Evolutionary conservation across 805 yeast species (phyloP).

Genomic region (Groenewaldozyma salmanticensis): DNA sequence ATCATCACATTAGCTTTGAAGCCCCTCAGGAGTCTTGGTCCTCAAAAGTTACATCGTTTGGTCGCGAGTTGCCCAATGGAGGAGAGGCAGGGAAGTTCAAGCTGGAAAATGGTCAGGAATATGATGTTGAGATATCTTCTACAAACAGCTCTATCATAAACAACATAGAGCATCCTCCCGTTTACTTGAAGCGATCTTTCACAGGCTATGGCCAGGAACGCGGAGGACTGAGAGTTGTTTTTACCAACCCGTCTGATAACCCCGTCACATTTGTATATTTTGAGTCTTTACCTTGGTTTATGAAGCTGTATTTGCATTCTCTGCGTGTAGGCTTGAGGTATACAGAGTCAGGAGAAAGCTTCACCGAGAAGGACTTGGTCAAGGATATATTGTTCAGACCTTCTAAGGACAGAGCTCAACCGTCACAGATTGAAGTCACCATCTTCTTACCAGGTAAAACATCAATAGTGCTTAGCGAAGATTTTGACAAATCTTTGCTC

Average conservation of each 20-base stretch:
- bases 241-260: constrained; percentile 52
- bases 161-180: constrained; percentile 43
- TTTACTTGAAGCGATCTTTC: constrained; percentile 70
- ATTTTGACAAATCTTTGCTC: constrained; percentile 80
- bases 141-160: constrained; percentile 36
- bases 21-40: constrained; percentile 10
- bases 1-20: constrained; percentile 24
- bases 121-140: constrained; percentile 35
- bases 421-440: constrained; percentile 70
- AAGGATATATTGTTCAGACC: constrained; percentile 56
- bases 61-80: not conserved
- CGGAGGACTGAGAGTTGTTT: constrained; percentile 77
- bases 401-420: constrained; percentile 69
- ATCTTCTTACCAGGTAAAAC: constrained; percentile 56
- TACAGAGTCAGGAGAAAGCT: constrained; percentile 5
- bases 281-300: constrained; percentile 89
- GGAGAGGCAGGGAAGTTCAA: constrained; percentile 1
- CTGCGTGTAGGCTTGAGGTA: constrained; percentile 31
- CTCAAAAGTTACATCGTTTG: not conserved
- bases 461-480: constrained; percentile 53
- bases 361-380: constrained; percentile 29
- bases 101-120: constrained; percentile 1
- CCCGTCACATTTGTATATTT: constrained; percentile 50
- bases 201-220: constrained; percentile 87
- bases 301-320: constrained; percentile 72